Conservation (phyloP, 1,139 yeast species). For the Nematodospora anomalae region DNA sequence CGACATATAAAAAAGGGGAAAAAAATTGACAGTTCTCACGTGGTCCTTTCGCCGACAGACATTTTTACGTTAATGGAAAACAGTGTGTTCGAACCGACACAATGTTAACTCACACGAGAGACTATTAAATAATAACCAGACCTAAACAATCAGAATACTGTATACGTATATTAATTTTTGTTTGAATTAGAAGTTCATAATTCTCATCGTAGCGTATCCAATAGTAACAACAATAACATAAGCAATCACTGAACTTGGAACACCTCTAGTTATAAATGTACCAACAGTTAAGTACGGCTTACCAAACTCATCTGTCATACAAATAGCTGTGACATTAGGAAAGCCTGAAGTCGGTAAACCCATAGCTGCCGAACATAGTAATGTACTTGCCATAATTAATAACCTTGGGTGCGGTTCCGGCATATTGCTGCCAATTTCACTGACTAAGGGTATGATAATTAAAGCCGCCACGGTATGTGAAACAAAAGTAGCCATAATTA, state of each 20-base stretch:
- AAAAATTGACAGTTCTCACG: too few relatives aligned
- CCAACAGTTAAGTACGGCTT: conserved; percentile 63
- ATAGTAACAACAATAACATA: conserved; percentile 58
- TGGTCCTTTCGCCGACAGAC: too few relatives aligned
- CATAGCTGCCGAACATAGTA: conserved; percentile 74
- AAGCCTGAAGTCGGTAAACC: conserved; percentile 76
- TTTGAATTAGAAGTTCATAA: conserved; percentile 35
- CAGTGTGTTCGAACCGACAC: too few relatives aligned
- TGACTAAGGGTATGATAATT: conserved; percentile 66
- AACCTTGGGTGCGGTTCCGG: conserved; percentile 57
- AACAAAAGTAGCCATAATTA: conserved; percentile 72
- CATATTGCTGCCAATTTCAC: conserved; percentile 63
- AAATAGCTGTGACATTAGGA: conserved; percentile 79
- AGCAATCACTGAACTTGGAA: conserved; percentile 61
- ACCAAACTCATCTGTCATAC: conserved; percentile 72
- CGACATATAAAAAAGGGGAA: too few relatives aligned
- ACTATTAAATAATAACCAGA: too few relatives aligned
- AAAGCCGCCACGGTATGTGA: conserved; percentile 79
- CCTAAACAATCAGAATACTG: too few relatives aligned
- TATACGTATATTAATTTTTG: too few relatives aligned
- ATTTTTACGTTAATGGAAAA: too few relatives aligned
- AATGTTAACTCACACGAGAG: too few relatives aligned
- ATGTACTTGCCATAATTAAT: conserved; percentile 65
- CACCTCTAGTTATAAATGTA: conserved; percentile 70
- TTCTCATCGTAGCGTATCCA: conserved; percentile 66